Evolutionary conservation across 495 filamentous ascomycete genomes (phyloP), one percentile per base, ranked within the genome.

Genomic region (Darksidea phi): DNA sequence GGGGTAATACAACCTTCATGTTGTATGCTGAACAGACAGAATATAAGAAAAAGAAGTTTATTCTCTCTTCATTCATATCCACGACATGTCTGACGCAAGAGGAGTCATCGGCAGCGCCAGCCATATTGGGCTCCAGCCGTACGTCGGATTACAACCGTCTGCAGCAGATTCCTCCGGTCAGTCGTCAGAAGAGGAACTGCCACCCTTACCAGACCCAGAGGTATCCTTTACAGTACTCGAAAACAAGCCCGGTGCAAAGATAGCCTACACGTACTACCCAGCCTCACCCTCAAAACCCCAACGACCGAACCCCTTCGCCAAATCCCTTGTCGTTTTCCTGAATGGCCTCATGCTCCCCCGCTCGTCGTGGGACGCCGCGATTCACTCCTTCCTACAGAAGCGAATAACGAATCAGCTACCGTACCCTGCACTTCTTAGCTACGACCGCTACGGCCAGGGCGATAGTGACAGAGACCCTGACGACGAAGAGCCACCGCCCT

Each of bases 391-490:
- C 48, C 65, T 78, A 18, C 66, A 67, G 32, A 58, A 64, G 17
- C 64, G 58, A 20, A 52, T 67, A 50, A 18, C 42, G 5, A 24
- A 47, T 15, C 53, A 61, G 11, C 48, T 59, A 0, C 63, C 67
- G 8, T 69, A 67, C 20, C 80, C 82, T 8, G 69, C 77, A 7
- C 73, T 86, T 25, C 77, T 88, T 2, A 77, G 77, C 46, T 87
- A 86, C 64, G 85, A 88, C 72, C 82, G 85, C 38, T 86, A 77
- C 64, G 84, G 85, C 26, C 84, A 87, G 67, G 84, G 84, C 4
- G 65, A 77, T 48, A 83, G 82, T 1, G 77, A 79, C 50, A 74
- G 71, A 1, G 83, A 87, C 67, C 84, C 85, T 0, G 46, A 70
- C 5, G 82, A 86, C 52, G 63, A 67, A 6, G 70, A 68, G 10